Conservation (phyloP, 192 early-diverging fungal genomes). For the Dimargaris verticillata region DNA sequence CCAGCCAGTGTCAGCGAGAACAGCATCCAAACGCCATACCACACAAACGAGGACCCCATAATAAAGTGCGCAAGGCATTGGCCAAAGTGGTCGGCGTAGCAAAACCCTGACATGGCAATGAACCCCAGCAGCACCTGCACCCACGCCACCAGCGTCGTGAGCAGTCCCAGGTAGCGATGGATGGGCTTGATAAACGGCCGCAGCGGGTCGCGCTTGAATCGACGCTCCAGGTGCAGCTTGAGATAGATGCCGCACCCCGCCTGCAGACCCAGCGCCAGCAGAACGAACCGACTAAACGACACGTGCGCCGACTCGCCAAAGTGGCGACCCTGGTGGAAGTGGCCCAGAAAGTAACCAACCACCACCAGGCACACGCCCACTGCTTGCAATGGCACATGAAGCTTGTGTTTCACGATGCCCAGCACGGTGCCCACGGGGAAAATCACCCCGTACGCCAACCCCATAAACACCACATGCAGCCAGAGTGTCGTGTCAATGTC, state of each 20-base stretch:
- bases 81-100: slow-evolving; percentile 39
- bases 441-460: slow-evolving; percentile 23
- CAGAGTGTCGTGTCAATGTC: slow-evolving; percentile 22
- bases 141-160: slow-evolving; percentile 38
- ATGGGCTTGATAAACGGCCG: slow-evolving; percentile 28
- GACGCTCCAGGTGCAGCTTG: slow-evolving; percentile 36
- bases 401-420: slow-evolving; percentile 32
- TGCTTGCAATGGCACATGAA: slow-evolving; percentile 46
- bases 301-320: slow-evolving; percentile 48
- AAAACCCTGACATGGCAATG: slow-evolving; percentile 41
- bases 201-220: slow-evolving; percentile 28
- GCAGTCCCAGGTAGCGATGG: slow-evolving; percentile 34
- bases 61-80: slow-evolving; percentile 57
- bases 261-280: slow-evolving; percentile 35
- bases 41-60: slow-evolving; percentile 55
- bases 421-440: slow-evolving; percentile 37
- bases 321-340: slow-evolving; percentile 39
- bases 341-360: slow-evolving; percentile 39
- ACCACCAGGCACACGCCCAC: slow-evolving; percentile 26
- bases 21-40: slow-evolving; percentile 42
- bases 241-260: slow-evolving; percentile 37
- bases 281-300: slow-evolving; percentile 40
- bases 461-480: slow-evolving; percentile 27
- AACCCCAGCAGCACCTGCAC: slow-evolving; percentile 47
- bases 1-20: slow-evolving; percentile 35